phyloP scores from a whole-genome alignment of 2,329 filamentous ascomycete species.

The Bisporella sp. region DNA sequence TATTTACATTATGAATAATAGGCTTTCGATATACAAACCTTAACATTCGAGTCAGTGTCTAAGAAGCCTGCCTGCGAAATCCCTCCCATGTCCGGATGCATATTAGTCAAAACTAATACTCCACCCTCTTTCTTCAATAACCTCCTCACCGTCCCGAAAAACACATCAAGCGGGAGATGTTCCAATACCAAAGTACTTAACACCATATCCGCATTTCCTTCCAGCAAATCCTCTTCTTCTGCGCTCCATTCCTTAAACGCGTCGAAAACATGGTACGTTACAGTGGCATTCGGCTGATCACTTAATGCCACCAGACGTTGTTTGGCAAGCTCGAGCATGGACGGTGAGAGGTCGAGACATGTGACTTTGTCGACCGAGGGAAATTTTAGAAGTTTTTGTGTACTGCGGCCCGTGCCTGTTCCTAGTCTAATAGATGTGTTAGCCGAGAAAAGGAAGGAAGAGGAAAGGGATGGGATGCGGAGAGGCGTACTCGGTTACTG shows the following conservation, averaged over 20 bases:
- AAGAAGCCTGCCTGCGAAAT: slow-evolving; percentile 56
- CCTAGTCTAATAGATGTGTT: slow-evolving; percentile 49
- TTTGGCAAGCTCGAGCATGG: slow-evolving; percentile 49
- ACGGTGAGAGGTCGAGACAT: slow-evolving; percentile 44
- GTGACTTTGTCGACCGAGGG: slow-evolving; percentile 19
- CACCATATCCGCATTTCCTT: slow-evolving; percentile 31
- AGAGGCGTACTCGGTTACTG: slow-evolving; percentile 1
- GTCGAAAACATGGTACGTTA: slow-evolving; percentile 18
- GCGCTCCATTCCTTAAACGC: slow-evolving; percentile 6
- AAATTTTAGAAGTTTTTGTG: slow-evolving; percentile 38
- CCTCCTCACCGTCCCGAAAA: slow-evolving; percentile 39
- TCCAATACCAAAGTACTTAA: slow-evolving; percentile 59
- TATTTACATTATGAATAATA: too few relatives aligned
- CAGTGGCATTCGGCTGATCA: background rate
- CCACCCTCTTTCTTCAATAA: slow-evolving; percentile 40
- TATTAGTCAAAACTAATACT: slow-evolving; percentile 55
- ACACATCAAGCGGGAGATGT: slow-evolving; percentile 46
- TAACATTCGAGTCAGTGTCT: slow-evolving; percentile 42
- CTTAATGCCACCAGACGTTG: background rate
- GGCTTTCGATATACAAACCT: slow-evolving; percentile 24
- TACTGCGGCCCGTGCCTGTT: slow-evolving; percentile 60
- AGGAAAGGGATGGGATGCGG: background rate
- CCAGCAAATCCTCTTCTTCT: too few relatives aligned
- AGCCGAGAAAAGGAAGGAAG: slow-evolving; percentile 21
- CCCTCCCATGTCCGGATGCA: slow-evolving; percentile 58